Evolutionary conservation across 2,329 filamentous ascomycete genomes (phyloP).

Genomic region (Nemania sp.): DNA sequence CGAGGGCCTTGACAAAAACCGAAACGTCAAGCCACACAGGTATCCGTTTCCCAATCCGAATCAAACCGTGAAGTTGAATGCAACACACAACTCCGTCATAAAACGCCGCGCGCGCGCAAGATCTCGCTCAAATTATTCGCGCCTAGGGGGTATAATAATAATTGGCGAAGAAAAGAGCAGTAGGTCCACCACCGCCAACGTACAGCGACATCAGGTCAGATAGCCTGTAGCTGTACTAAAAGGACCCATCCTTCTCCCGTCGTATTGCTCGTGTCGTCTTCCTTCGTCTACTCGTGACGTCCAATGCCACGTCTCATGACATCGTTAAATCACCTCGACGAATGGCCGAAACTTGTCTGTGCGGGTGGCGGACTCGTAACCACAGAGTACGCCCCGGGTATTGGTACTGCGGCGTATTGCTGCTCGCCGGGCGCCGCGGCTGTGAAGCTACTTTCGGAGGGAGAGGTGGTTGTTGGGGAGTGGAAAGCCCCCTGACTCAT

Average conservation of each 20-base stretch:
- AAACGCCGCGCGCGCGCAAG: slow-evolving; percentile 20
- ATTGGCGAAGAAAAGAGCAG: slow-evolving; percentile 15
- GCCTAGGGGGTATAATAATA: slow-evolving; percentile 21
- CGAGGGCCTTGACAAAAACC: slow-evolving; percentile 12
- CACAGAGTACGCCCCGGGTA: slow-evolving; percentile 78
- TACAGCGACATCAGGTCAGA: neutral
- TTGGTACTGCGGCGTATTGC: slow-evolving; percentile 83
- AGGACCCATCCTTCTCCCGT: neutral
- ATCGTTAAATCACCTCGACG: slow-evolving; percentile 34
- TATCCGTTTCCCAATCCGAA: slow-evolving; percentile 21
- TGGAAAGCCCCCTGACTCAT: slow-evolving; percentile 64
- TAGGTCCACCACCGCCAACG: slow-evolving; percentile 3
- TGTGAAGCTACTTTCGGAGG: slow-evolving; percentile 44
- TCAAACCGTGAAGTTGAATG: neutral
- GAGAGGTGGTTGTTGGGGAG: slow-evolving; percentile 50
- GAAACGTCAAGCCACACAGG: slow-evolving; percentile 7
- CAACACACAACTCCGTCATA: slow-evolving; percentile 10
- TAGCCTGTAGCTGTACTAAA: neutral
- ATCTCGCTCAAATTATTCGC: slow-evolving; percentile 18
- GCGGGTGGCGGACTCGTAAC: slow-evolving; percentile 56
- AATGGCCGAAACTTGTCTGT: slow-evolving; percentile 50
- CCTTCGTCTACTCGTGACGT: slow-evolving; percentile 2
- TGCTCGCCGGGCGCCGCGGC: slow-evolving; percentile 78
- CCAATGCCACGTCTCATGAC: neutral
- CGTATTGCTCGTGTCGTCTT: neutral